phyloP scores from a whole-genome alignment of 306 rosid genomes.

The Carpinus viminea region DNA sequence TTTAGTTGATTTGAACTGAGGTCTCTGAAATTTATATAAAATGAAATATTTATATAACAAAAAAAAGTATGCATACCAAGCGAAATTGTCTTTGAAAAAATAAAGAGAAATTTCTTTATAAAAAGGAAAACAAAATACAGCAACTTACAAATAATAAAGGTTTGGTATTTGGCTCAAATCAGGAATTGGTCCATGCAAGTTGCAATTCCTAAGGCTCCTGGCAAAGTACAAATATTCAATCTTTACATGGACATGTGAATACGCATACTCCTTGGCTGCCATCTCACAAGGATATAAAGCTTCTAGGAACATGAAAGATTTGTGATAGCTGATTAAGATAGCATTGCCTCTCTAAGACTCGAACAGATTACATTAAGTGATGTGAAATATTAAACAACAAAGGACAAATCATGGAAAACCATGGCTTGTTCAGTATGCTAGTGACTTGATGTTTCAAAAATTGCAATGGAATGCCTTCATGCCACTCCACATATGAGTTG shows the following conservation, averaged over 20 bases:
- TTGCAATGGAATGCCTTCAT: background rate
- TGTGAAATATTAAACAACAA: background rate
- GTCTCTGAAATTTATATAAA: slow-evolving; percentile 61
- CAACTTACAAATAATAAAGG: slow-evolving; percentile 70
- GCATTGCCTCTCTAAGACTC: background rate
- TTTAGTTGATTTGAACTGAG: slow-evolving; percentile 70
- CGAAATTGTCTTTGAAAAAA: too few species aligned
- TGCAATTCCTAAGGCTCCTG: slow-evolving; percentile 94
- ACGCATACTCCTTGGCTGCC: background rate
- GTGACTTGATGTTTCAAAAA: background rate
- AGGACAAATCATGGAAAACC: background rate
- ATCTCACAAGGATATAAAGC: background rate
- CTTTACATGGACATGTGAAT: background rate
- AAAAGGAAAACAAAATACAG: slow-evolving; percentile 20
- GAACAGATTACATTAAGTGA: background rate
- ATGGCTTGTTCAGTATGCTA: background rate
- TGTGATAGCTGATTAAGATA: background rate
- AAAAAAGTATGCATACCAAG: too few species aligned
- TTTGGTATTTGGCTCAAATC: slow-evolving; percentile 62
- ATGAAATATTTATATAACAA: too few species aligned
- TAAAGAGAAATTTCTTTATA: too few species aligned
- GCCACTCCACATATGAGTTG: background rate
- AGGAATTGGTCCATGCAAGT: slow-evolving; percentile 79
- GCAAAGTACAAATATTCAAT: slow-evolving; percentile 15
- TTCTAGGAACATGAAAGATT: background rate